Conservation (phyloP, 495 filamentous ascomycete genomes). For the Daldinia childiae region DNA sequence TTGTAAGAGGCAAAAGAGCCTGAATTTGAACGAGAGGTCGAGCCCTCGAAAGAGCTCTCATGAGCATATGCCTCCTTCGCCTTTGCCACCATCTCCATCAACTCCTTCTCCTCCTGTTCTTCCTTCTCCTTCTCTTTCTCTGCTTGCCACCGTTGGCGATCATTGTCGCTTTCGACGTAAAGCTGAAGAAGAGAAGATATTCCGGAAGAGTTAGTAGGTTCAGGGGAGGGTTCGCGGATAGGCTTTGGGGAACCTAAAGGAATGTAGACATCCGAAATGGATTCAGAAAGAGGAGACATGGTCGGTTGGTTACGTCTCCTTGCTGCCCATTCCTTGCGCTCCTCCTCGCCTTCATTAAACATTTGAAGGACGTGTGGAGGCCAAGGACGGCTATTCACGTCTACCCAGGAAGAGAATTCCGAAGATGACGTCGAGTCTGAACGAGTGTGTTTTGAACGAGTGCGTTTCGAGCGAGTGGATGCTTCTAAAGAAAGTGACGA, state of each 20-base stretch:
- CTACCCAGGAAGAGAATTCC: constrained; percentile 23
- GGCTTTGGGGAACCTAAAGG: background rate
- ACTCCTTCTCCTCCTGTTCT: background rate
- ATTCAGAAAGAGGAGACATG: constrained; percentile 6
- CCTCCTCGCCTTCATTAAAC: constrained; percentile 9
- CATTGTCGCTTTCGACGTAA: constrained; percentile 14
- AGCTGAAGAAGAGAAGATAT: constrained; percentile 26
- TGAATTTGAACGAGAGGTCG: background rate
- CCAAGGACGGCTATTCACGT: constrained; percentile 17
- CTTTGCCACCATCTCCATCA: background rate
- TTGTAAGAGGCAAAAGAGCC: background rate
- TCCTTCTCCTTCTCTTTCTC: background rate
- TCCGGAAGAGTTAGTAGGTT: constrained; percentile 11
- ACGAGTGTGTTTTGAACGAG: background rate
- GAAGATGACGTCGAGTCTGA: background rate
- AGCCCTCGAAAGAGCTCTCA: background rate
- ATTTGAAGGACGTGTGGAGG: constrained; percentile 7
- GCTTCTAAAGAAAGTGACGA: constrained; percentile 11
- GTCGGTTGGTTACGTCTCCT: background rate
- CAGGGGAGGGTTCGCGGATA: background rate
- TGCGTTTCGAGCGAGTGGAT: background rate
- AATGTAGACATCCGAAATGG: background rate
- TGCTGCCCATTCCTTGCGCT: background rate
- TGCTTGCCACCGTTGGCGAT: constrained; percentile 2
- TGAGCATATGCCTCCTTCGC: background rate